Evolutionary conservation across 2,329 filamentous ascomycete species (phyloP), one percentile per base, ranked within the genome.

Genomic region (Alternaria longipes): DNA sequence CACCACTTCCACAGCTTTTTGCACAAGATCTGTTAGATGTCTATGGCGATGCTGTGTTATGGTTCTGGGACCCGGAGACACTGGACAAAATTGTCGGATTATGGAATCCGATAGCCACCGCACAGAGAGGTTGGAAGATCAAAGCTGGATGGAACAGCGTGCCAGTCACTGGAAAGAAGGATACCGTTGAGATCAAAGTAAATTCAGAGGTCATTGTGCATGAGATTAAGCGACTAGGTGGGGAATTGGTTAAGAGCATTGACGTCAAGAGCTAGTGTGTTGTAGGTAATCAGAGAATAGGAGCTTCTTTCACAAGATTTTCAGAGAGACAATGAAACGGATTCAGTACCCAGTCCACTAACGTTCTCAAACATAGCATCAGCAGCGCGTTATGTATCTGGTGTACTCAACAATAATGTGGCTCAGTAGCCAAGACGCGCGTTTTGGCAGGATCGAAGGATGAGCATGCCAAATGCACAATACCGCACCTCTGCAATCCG

Each of bases 1-100:
- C 86, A 22, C 83, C 89, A n/a, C 87, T 91, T 0, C 81, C 89
- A 1, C 79, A 82, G 8, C 81, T 88, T 8, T 89, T 94, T 59
- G 78, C 93, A 16, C 79, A 83, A 16, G 91, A 95, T 70, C 81
- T 98, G 12, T 83, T 87, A 64, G 81, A 80, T 4, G 76, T 88
- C 2, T 97, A 93, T 74, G 85, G 85, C 4, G 85, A 89, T 36
- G 86, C 87, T 3, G 81, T 97, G 34, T 81, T 97, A 2, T 92
- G 97, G 78, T 97, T 98, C 82, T 86, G 89, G 65, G 90, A 93
- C 32, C 83, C 81, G 5, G 76, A 83, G 1, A 82, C 84, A 2
- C 84, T 88, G 24, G 84, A 87, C 58, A 74, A 85, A 8, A 84
- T 91, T 74, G 86, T 85, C 11, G 89, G 88, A 0, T 71, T 91